Evolutionary conservation across 2,329 filamentous ascomycete species (phyloP), one percentile per base, ranked within the genome.

Genomic region (Nothophoma quercina): DNA sequence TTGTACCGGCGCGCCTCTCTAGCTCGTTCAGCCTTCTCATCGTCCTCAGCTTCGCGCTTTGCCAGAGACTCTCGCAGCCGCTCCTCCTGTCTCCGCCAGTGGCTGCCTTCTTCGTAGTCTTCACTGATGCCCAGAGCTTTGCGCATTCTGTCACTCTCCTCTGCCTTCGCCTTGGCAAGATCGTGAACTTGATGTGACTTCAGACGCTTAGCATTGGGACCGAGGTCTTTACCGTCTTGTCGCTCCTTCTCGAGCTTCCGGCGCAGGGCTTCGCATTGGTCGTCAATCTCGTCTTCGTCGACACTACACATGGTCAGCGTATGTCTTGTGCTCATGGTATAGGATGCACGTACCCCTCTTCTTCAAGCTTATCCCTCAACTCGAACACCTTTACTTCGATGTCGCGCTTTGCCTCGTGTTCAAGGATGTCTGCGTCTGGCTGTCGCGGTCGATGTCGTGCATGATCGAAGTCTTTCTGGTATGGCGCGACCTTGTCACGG

Each of bases 171-270:
- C 68, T 95, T 90, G 15, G 95, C 95, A 73, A 96, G 83, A 77
- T 98, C 95, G 78, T 99, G 95, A 16, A 98, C 92, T 77, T 98
- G 91, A 76, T 98, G 92, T 61, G 87, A 83, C 78, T 98, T 99
- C 59, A 98, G 82, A 8, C 85, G 83, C 63, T 80, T 83, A 46
- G 75, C 74, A 46, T 75, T 68, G 53, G 77, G 70, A 19, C 66
- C 69, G 26, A 59, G 44, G 44, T 67, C 63, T 58, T 71, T 75
- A 26, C 63, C 72, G 45, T 68, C 73, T 59, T 69, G 73, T 42
- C 75, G 77, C 29, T 73, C 73, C 47, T 75, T 78, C 44, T 79
- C 75, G 29, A 96, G 79, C 65, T 85, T 85, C 65, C 82, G 81
- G 22, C 91, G 79, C 45, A 95, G 74, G 10, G 76, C 84, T 58